phyloP scores from a whole-genome alignment of 192 early-diverging fungal species.

The Allomyces javanicus region DNA sequence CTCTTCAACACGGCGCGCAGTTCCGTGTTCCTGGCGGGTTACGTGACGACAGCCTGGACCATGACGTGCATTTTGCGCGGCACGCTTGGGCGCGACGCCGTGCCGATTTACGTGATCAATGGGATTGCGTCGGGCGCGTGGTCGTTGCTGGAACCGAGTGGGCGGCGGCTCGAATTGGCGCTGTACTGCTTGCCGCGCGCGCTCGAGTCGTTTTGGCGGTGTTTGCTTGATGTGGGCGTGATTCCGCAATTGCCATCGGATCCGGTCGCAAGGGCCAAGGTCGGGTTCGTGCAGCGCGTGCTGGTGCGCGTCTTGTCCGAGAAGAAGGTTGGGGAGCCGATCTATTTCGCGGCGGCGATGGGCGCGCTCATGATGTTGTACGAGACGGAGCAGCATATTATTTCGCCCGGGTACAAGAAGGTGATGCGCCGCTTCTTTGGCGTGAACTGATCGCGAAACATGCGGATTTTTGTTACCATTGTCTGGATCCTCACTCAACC shows the following conservation, averaged over 20 bases:
- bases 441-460: slow-evolving; percentile 24
- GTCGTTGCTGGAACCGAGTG: slow-evolving; percentile 36
- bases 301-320: neutral
- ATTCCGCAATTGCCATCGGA: slow-evolving; percentile 29
- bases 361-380: slow-evolving; percentile 62
- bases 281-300: neutral
- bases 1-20: slow-evolving; percentile 31
- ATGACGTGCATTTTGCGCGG: slow-evolving; percentile 32
- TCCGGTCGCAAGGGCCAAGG: neutral
- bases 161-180: slow-evolving; percentile 53
- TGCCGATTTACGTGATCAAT: slow-evolving; percentile 23
- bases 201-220: slow-evolving; percentile 47
- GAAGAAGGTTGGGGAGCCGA: slow-evolving; percentile 35
- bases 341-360: slow-evolving; percentile 50
- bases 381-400: slow-evolving; percentile 52
- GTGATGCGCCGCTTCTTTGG: slow-evolving; percentile 65
- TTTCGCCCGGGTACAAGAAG: slow-evolving; percentile 52
- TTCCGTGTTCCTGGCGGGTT: slow-evolving; percentile 33
- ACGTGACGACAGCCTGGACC: slow-evolving; percentile 25
- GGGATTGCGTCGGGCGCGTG: slow-evolving; percentile 35
- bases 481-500: too few species aligned
- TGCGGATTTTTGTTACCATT: too few species aligned
- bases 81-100: slow-evolving; percentile 21
- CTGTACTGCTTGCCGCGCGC: slow-evolving; percentile 70
- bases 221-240: slow-evolving; percentile 29